phyloP scores from a whole-genome alignment of 768 basidiomycete species.

The Boletus bicolor region DNA sequence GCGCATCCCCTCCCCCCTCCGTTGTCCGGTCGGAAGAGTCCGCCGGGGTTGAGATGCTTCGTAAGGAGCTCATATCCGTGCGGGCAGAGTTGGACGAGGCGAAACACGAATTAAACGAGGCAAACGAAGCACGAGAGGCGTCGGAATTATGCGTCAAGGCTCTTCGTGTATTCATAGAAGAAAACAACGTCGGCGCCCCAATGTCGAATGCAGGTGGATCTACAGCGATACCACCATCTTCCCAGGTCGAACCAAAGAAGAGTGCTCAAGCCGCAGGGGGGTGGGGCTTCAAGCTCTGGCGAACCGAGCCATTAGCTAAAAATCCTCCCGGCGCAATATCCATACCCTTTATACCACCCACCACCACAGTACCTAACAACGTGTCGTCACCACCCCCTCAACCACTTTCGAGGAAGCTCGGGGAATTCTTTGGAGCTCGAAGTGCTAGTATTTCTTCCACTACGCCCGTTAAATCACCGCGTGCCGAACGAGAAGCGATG shows the following conservation, averaged over 20 bases:
- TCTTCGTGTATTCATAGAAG: constrained; percentile 77
- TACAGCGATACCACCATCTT: constrained; percentile 15
- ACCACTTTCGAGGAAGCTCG: constrained; percentile 62
- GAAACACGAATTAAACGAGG: constrained; percentile 67
- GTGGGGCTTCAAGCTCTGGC: constrained; percentile 76
- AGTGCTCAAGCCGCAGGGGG: constrained; percentile 34
- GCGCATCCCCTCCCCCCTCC: constrained; percentile 42
- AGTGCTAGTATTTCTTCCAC: constrained; percentile 48
- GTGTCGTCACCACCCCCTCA: constrained; percentile 32
- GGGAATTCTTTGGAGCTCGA: constrained; percentile 65
- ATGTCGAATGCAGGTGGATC: constrained; percentile 16
- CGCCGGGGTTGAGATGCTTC: constrained; percentile 54
- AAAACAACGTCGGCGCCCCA: constrained; percentile 58
- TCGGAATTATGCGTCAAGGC: constrained; percentile 83
- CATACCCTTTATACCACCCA: constrained; percentile 23
- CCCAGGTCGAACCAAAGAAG: constrained; percentile 34
- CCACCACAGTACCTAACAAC: constrained; percentile 19
- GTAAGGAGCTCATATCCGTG: constrained; percentile 54
- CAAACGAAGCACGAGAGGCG: constrained; percentile 82
- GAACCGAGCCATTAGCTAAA: constrained; percentile 37
- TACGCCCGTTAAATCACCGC: constrained; percentile 24
- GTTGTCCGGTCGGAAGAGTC: constrained; percentile 31
- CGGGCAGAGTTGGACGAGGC: constrained; percentile 61
- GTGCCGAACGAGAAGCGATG: constrained; percentile 25
- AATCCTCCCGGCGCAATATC: constrained; percentile 26